Evolutionary conservation across 306 rosid species (phyloP), one percentile per base, ranked within the genome.

Genomic region (Trifolium fragiferum): DNA sequence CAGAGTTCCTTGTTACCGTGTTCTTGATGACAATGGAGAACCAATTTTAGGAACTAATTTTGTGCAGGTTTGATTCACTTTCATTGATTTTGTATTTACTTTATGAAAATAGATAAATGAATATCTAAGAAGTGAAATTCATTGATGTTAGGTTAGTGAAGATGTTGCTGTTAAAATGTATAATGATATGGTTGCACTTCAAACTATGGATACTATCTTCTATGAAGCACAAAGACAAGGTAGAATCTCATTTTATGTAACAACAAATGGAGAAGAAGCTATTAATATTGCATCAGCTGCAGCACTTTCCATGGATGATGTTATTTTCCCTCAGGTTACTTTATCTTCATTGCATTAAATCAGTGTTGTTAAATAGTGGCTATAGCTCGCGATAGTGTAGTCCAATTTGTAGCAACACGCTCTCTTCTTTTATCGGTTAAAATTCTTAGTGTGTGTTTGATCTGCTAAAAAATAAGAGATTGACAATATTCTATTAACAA

Each of bases 221-320:
- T 91, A 91, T 69, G 98, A 91, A 84, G 92, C 90, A 27, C 98
- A 93, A 82, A 88, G 98, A 80, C 98, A 93, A 82, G 98, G 98
- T 9, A 89, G 98, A 74, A 86, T 93, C 50, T 93, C 97, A 2
- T 93, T 93, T 70, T 93, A 91, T 77, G n/a, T 84, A 74, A 91
- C 97, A 6, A 66, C 97, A 27, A 58, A 13, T 12, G 98, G 97
- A 64, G 97, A 93, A 85, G 98, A 93, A 83, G 96, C 97, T 69
- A 81, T 88, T 71, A 93, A 89, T 69, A 67, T 93, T 79, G 93
- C 98, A 65, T 86, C 98, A 23, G 97, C 98, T 15, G 97, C 98
- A 23, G 98, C 93, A 1, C 89, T 93, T 65, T 41, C 87, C 9
- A 61, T 80, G 78, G 86, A 90, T 32, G 97, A 93, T 67, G 41